Conservation (phyloP, 306 rosid genomes). For the Pachyrhizus erosus region DNA sequence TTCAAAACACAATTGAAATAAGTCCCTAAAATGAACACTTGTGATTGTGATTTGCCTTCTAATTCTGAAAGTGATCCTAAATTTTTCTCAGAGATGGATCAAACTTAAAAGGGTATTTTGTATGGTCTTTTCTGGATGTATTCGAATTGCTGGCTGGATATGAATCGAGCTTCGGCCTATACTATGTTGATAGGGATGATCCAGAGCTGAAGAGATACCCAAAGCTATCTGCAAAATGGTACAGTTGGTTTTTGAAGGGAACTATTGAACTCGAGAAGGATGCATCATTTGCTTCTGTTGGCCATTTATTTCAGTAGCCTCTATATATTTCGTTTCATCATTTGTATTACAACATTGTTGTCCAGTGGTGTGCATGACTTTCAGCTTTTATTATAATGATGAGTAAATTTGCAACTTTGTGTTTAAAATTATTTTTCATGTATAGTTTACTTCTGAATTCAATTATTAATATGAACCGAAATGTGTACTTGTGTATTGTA, state of each 20-base stretch:
- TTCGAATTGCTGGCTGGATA: conserved; percentile 41
- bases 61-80: neutral
- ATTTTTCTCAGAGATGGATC: conserved; percentile 49
- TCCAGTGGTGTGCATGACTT: too few species aligned
- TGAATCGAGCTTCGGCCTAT: conserved; percentile 13
- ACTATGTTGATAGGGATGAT: conserved; percentile 49
- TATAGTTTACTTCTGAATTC: too few species aligned
- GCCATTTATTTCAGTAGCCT: conserved; percentile 34
- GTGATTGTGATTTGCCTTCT: neutral
- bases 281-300: conserved; percentile 32
- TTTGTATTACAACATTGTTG: neutral
- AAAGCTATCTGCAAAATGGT: conserved; percentile 57
- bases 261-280: conserved; percentile 38
- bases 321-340: neutral
- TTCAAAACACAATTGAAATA: neutral
- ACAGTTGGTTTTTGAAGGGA: conserved; percentile 36
- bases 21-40: neutral
- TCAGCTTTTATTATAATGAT: too few species aligned
- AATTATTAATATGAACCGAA: too few species aligned
- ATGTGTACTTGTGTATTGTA: too few species aligned
- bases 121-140: conserved; percentile 54
- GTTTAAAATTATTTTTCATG: too few species aligned
- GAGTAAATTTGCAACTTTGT: too few species aligned
- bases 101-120: conserved; percentile 50
- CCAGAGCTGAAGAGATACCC: conserved; percentile 56